Conservation (phyloP, 768 basidiomycete genomes). For the Auricularia sp. region DNA sequence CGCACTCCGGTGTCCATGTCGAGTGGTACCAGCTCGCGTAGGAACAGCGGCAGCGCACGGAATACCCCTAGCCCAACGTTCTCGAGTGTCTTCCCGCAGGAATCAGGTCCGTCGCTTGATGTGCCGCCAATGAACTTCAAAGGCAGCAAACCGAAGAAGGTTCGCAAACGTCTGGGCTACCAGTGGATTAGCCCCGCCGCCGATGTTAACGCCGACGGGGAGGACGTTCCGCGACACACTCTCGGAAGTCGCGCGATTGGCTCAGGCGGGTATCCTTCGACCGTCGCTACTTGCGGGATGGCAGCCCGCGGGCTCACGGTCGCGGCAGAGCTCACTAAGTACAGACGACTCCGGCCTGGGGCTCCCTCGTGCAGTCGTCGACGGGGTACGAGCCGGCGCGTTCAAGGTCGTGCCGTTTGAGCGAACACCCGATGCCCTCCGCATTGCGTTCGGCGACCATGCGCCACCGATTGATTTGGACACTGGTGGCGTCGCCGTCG, state of each 20-base stretch:
- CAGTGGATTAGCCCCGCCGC: constrained; percentile 74
- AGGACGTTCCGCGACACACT: constrained; percentile 56
- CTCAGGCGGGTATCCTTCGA: constrained; percentile 22
- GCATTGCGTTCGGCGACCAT: not conserved
- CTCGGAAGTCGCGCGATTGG: constrained; percentile 29
- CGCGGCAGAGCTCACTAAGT: not conserved
- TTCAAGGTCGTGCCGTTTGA: not conserved
- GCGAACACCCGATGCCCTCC: not conserved
- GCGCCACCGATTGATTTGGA: not conserved
- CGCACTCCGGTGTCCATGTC: not conserved
- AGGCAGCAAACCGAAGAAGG: not conserved
- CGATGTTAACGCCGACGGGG: constrained; percentile 77
- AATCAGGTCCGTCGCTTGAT: not conserved
- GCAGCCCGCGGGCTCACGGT: not conserved
- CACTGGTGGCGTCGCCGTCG: not conserved
- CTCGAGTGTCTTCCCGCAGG: not conserved
- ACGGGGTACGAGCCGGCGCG: not conserved
- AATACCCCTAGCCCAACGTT: not conserved
- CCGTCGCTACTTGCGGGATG: constrained; percentile 13
- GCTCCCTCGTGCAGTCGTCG: not conserved
- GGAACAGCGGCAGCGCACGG: not conserved
- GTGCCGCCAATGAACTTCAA: not conserved
- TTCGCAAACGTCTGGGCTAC: constrained; percentile 46
- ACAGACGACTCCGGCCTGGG: not conserved
- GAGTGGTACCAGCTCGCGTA: not conserved